phyloP scores from a whole-genome alignment of 2,329 filamentous ascomycete species.

The Ophiocordyceps camponoti-saundersi region DNA sequence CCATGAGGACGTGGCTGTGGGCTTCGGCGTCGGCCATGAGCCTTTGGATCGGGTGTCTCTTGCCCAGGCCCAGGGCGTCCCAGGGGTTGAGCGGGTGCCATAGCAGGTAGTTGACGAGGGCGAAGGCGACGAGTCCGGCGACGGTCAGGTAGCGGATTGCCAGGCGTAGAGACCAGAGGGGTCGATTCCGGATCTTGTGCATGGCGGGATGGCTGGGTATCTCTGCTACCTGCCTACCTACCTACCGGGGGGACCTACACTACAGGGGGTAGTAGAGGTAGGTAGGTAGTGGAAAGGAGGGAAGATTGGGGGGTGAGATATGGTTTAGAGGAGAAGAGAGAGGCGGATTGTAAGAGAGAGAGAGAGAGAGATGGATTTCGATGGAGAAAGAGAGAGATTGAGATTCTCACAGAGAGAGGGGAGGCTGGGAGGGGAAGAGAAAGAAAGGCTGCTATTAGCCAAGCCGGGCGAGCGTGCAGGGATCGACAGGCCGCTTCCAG shows the following conservation, averaged over 20 bases:
- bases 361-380: background rate
- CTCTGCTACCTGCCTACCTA: background rate
- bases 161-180: constrained; percentile 10
- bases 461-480: background rate
- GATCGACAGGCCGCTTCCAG: background rate
- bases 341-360: too few relatives aligned
- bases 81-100: constrained; percentile 13
- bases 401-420: too few relatives aligned
- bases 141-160: constrained; percentile 12
- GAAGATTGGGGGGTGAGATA: too few relatives aligned
- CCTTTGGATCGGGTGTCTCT: constrained; percentile 30
- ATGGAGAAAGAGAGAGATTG: background rate
- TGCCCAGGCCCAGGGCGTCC: constrained; percentile 7
- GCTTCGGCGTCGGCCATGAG: constrained; percentile 29
- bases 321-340: too few relatives aligned
- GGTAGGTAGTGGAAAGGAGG: background rate
- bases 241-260: too few relatives aligned
- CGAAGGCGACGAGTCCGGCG: constrained; percentile 7
- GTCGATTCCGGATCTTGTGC: constrained; percentile 1
- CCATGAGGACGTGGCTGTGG: constrained; percentile 22
- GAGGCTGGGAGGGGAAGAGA: too few relatives aligned
- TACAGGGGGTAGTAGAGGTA: too few relatives aligned
- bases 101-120: constrained; percentile 13
- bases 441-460: background rate
- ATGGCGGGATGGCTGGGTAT: background rate